Evolutionary conservation across 2,329 filamentous ascomycete genomes (phyloP).

Genomic region (Didymellaceae sp.): DNA sequence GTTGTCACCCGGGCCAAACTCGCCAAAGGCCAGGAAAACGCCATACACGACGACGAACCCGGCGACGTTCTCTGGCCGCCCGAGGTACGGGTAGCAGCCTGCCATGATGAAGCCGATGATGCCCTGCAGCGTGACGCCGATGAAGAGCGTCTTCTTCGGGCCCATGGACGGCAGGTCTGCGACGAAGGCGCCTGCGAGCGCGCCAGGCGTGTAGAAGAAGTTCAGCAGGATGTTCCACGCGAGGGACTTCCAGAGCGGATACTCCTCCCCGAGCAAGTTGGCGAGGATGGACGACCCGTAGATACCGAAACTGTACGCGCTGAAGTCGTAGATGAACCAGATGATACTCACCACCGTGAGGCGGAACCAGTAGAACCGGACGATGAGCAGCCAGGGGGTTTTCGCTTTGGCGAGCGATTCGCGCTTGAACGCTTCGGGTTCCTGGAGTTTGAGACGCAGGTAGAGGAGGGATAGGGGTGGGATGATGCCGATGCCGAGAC

Average conservation of each 20-base stretch:
- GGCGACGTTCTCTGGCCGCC: conserved; percentile 69
- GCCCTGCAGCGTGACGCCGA: conserved; percentile 75
- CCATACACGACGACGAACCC: conserved; percentile 81
- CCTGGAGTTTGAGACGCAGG: conserved; percentile 62
- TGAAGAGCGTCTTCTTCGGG: conserved; percentile 73
- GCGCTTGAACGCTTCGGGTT: conserved; percentile 61
- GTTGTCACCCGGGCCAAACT: conserved; percentile 88
- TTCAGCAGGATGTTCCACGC: conserved; percentile 92
- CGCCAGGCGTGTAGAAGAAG: conserved; percentile 86
- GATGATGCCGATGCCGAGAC: conserved; percentile 63
- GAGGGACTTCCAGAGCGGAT: conserved; percentile 76
- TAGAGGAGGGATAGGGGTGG: conserved; percentile 63
- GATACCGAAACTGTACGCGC: conserved; percentile 82
- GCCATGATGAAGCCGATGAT: conserved; percentile 89
- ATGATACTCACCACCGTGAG: conserved; percentile 62
- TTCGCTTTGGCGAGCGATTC: conserved; percentile 55
- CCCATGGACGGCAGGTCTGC: conserved; percentile 74
- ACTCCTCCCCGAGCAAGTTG: conserved; percentile 65
- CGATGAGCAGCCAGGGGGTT: conserved; percentile 52
- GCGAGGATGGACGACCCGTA: conserved; percentile 79
- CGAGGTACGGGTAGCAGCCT: conserved; percentile 75
- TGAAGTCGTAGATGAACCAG: conserved; percentile 71
- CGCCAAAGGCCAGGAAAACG: conserved; percentile 77
- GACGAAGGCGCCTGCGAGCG: conserved; percentile 75
- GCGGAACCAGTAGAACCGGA: conserved; percentile 62